A percentile compares a stretch with the other conserved stretches of the same genome.
phyloP scores from a whole-genome alignment of 2,329 filamentous ascomycete genomes.

The Endothia cerciana region DNA sequence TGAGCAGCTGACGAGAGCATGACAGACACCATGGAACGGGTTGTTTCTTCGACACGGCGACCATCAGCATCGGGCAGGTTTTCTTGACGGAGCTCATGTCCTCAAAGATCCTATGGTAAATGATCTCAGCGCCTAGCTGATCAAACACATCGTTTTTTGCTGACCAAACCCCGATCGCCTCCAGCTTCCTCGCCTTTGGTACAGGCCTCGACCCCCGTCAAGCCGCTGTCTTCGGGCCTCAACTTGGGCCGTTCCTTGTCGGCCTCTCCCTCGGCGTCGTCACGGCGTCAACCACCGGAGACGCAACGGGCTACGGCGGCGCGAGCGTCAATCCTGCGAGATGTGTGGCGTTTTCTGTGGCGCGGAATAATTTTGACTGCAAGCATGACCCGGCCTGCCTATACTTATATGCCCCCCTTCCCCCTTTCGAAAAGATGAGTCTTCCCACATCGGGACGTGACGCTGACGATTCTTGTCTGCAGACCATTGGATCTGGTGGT shows the following conservation, averaged over 20 bases:
- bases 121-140: not conserved
- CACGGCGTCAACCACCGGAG: conserved; percentile 43
- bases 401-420: not conserved
- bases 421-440: not conserved
- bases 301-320: conserved; percentile 46
- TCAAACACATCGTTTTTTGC: not conserved
- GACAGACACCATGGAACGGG: conserved; percentile 39
- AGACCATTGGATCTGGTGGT: conserved; percentile 46
- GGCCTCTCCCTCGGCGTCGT: conserved; percentile 44
- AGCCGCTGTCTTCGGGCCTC: conserved; percentile 51
- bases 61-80: conserved; percentile 44
- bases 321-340: conserved; percentile 49
- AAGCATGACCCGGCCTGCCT: conserved; percentile 30
- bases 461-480: not conserved
- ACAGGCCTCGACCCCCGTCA: conserved; percentile 58
- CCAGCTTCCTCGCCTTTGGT: conserved; percentile 52
- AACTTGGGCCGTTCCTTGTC: conserved; percentile 53
- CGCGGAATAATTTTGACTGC: conserved; percentile 33
- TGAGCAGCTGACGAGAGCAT: not conserved
- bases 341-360: conserved; percentile 49
- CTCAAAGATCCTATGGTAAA: conserved; percentile 44
- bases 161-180: conserved; percentile 13
- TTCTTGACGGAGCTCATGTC: conserved; percentile 53
- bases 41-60: conserved; percentile 41
- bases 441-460: not conserved